phyloP scores from a whole-genome alignment of 202 grass and related monocot genomes.

The Panicum hallii region DNA sequence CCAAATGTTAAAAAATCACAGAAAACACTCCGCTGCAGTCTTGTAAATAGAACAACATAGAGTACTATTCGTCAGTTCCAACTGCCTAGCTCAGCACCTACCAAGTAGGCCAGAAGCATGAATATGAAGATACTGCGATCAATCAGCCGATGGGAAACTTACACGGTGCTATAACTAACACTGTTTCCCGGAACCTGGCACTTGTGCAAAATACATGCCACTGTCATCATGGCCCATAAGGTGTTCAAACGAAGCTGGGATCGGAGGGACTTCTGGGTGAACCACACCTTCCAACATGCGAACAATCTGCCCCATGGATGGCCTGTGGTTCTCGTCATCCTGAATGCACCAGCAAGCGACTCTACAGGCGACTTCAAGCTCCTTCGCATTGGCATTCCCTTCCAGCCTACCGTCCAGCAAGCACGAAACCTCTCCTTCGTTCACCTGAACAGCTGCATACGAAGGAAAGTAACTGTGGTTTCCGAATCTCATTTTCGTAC shows the following conservation, averaged over 20 bases:
- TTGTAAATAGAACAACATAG: not conserved
- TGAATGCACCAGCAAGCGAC: slow-evolving; percentile 79
- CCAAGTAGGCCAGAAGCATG: not conserved
- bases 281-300: not conserved
- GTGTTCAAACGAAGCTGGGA: slow-evolving; percentile 44
- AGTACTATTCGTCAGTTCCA: not conserved
- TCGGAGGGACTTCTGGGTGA: slow-evolving; percentile 44
- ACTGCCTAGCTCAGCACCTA: not conserved
- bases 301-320: slow-evolving; percentile 57
- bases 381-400: slow-evolving; percentile 45
- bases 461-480: too few relatives aligned
- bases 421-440: too few relatives aligned
- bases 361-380: slow-evolving; percentile 48
- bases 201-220: slow-evolving; percentile 43
- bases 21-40: too few relatives aligned
- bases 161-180: not conserved
- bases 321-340: slow-evolving; percentile 53
- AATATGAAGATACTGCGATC: not conserved
- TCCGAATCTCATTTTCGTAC: slow-evolving; percentile 23
- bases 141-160: not conserved
- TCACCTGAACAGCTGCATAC: too few relatives aligned
- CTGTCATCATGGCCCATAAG: slow-evolving; percentile 39
- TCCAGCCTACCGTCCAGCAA: slow-evolving; percentile 53
- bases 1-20: not conserved
- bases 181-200: not conserved